Evolutionary conservation across 2,329 filamentous ascomycete genomes (phyloP).

Genomic region (Fusarium siculi): DNA sequence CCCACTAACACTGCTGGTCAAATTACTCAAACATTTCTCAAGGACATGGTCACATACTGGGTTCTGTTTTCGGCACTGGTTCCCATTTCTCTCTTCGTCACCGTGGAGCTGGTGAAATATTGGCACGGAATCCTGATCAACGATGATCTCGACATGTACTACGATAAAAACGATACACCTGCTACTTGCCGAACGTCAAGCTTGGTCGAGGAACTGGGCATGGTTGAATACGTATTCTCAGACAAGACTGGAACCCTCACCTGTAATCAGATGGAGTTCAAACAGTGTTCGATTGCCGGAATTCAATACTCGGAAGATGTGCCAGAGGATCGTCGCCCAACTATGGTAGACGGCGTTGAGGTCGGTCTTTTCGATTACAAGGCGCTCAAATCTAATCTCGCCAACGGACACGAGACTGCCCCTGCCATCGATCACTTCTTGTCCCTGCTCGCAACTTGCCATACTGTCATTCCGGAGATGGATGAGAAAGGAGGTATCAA

Average conservation of each 20-base stretch:
- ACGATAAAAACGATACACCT: constrained; percentile 93
- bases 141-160: constrained; percentile 97
- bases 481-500: constrained; percentile 87
- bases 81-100: constrained; percentile 97
- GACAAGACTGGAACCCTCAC: constrained; percentile 98
- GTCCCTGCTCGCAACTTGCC: constrained; percentile 86
- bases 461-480: constrained; percentile 95
- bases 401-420: constrained; percentile 61
- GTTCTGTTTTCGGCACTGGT: constrained; percentile 96
- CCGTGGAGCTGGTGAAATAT: constrained; percentile 97
- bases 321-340: constrained; percentile 87
- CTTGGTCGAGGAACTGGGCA: constrained; percentile 94
- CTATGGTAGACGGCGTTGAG: constrained; percentile 79
- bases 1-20: constrained; percentile 63
- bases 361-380: constrained; percentile 88
- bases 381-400: constrained; percentile 75
- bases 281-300: constrained; percentile 91
- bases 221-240: constrained; percentile 98
- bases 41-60: constrained; percentile 98
- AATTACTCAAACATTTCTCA: constrained; percentile 83
- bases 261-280: constrained; percentile 99
- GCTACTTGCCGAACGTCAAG: constrained; percentile 97
- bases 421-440: constrained; percentile 81
- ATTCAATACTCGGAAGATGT: constrained; percentile 94
- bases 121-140: constrained; percentile 98